Conservation (phyloP, 164 flowering plant genomes). For the Tetrastigma voinierianum region DNA sequence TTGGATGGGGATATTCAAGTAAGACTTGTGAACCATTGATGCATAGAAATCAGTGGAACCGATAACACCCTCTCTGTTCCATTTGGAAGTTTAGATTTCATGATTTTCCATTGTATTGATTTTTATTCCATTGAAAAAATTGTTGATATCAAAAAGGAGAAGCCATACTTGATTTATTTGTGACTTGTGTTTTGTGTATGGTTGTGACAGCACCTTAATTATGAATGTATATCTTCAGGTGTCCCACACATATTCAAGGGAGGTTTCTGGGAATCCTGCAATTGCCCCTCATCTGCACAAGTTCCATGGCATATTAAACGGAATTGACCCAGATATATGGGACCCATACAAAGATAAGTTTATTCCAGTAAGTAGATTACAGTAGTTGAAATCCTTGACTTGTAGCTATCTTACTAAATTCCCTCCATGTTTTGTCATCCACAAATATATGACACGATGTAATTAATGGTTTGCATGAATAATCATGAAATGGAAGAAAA, state of each 20-base stretch:
- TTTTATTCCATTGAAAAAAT: no score
- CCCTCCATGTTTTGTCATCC: not conserved
- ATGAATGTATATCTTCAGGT: slow-evolving; percentile 48
- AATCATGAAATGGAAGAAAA: no score
- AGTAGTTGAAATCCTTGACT: not conserved
- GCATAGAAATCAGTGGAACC: no score
- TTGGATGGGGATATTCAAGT: no score
- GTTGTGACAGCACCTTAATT: not conserved
- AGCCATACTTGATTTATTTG: not conserved
- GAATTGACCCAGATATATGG: slow-evolving; percentile 98
- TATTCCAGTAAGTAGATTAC: slow-evolving; percentile 61
- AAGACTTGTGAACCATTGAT: no score
- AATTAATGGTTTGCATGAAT: no score
- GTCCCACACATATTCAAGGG: slow-evolving; percentile 78
- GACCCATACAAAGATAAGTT: slow-evolving; percentile 89
- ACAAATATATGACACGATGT: no score
- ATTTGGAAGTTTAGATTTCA: no score
- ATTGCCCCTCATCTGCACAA: slow-evolving; percentile 84
- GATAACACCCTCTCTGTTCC: no score
- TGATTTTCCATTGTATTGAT: no score
- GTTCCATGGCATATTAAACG: slow-evolving; percentile 93
- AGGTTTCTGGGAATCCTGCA: slow-evolving; percentile 75
- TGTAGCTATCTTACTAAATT: not conserved
- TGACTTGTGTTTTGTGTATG: not conserved
- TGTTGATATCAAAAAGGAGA: not conserved